Evolutionary conservation across 2,329 filamentous ascomycete genomes (phyloP), one percentile per base, ranked within the genome.

Genomic region (Aureobasidium sp.): DNA sequence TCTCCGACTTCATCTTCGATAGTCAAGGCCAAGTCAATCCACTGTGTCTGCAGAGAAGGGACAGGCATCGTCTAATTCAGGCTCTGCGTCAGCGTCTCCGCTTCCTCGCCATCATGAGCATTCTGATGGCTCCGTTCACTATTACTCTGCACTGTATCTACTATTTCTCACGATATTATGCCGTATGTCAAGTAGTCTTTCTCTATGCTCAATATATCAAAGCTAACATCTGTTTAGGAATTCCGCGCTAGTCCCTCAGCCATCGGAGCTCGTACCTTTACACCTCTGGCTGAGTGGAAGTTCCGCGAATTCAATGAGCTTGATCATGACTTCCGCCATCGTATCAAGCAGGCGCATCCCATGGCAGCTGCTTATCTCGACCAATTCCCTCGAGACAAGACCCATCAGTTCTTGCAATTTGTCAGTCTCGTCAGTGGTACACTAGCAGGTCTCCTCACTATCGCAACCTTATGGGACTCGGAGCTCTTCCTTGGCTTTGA

Each of bases 221-320:
- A n/a, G 5, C 36, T 23, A 53, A 54, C 23, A 16, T 15, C 43
- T 15, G n/a, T 43, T 4, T 67, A 94, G 91, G 95, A 99, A 82
- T 98, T 97, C 75, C 94, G 97, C 79, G 97, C 95, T 74, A 97
- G 98, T 69, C 95, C 94, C 0, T 90, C 93, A 0, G 91, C 94
- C 69, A 88, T 97, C 43, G 92, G 93, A n/a, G 91, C 94, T 20
- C 90, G 96, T 47, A 91, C 94, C 70, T 99, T 98, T 76, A 98
- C 95, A 0, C 93, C 94, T 1, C 87, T 97, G 59, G 96, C 96
- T 0, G 93, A 97, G 76, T 99, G 96, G 96, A 98, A 98, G 74
- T 98, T 99, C 69, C 91, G 96, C 55, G 95, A 98, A 77, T 99
- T 98, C 85, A 99, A 99, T 74, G 96, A 99, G 78, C 85, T 99